Conservation (phyloP, 331 rosid species). For the Quercus lobata region DNA sequence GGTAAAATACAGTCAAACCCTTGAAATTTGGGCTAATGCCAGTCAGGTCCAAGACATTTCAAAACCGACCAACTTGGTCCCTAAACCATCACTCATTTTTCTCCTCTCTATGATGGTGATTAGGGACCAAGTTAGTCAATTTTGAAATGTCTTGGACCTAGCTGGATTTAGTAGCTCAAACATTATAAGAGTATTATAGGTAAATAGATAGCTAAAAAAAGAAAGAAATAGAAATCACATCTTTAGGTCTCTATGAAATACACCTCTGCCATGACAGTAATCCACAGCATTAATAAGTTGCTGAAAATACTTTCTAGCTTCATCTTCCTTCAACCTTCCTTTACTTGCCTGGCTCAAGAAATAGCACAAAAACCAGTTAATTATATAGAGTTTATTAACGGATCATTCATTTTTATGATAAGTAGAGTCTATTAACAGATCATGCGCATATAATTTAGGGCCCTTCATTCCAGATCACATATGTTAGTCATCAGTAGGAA, state of each 20-base stretch:
- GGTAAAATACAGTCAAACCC: too few species aligned
- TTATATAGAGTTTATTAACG: neutral
- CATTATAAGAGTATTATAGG: neutral
- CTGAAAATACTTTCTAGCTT: slow-evolving; percentile 91
- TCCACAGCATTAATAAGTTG: slow-evolving; percentile 91
- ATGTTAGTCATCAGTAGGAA: neutral
- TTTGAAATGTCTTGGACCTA: too few species aligned
- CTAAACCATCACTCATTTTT: too few species aligned
- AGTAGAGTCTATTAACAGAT: neutral
- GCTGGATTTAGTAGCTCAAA: too few species aligned
- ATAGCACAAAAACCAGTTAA: slow-evolving; percentile 9
- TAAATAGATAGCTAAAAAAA: neutral
- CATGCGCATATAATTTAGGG: neutral
- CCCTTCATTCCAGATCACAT: neutral
- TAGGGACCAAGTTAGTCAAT: too few species aligned
- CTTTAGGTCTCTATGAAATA: slow-evolving; percentile 90
- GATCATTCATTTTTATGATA: neutral
- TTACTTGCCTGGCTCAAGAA: slow-evolving; percentile 55
- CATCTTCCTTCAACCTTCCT: slow-evolving; percentile 86
- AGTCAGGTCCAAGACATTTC: too few species aligned
- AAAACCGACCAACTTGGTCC: too few species aligned
- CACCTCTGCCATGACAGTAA: slow-evolving; percentile 96
- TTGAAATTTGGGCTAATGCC: too few species aligned
- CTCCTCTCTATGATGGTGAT: too few species aligned
- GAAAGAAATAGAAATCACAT: slow-evolving; percentile 27